Conservation (phyloP, 371 early-diverging fungal genomes). For the Mortierella sp. region DNA sequence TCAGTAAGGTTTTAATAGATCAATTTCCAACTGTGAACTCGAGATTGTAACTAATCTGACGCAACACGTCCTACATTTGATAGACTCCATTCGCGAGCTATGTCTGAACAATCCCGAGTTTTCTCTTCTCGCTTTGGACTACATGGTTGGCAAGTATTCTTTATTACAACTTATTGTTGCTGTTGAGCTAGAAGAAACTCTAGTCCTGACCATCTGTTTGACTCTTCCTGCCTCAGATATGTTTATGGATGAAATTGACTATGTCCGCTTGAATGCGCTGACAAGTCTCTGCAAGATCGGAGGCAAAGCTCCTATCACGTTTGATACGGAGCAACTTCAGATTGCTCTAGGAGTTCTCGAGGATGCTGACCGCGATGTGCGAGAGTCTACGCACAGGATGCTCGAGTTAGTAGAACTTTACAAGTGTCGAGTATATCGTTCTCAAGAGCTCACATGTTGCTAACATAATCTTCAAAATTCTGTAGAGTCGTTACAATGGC, state of each 20-base stretch:
- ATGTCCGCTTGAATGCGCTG: conserved; percentile 86
- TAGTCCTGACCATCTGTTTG: background rate
- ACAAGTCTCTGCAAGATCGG: conserved; percentile 82
- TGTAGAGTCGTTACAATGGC: conserved; percentile 64
- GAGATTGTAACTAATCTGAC: background rate
- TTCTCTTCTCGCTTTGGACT: conserved; percentile 75
- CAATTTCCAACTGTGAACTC: background rate
- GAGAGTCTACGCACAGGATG: conserved; percentile 77
- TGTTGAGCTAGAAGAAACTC: too few relatives aligned
- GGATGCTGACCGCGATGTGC: conserved; percentile 75
- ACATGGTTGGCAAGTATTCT: conserved; percentile 74
- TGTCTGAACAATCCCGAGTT: conserved; percentile 74
- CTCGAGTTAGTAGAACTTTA: conserved; percentile 60
- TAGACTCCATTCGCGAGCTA: conserved; percentile 85
- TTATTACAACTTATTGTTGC: background rate
- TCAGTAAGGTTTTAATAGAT: conserved; percentile 64
- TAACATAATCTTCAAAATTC: background rate
- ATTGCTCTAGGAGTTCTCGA: conserved; percentile 82
- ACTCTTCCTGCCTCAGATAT: conserved; percentile 69
- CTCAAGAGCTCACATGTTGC: too few relatives aligned
- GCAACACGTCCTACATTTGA: background rate
- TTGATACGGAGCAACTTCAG: conserved; percentile 83
- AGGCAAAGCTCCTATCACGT: conserved; percentile 62
- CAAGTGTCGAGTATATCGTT: background rate
- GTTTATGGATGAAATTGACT: conserved; percentile 93